Evolutionary conservation across 2,329 filamentous ascomycete species (phyloP), one percentile per base, ranked within the genome.

Genomic region (Leptosphaerulina australis): DNA sequence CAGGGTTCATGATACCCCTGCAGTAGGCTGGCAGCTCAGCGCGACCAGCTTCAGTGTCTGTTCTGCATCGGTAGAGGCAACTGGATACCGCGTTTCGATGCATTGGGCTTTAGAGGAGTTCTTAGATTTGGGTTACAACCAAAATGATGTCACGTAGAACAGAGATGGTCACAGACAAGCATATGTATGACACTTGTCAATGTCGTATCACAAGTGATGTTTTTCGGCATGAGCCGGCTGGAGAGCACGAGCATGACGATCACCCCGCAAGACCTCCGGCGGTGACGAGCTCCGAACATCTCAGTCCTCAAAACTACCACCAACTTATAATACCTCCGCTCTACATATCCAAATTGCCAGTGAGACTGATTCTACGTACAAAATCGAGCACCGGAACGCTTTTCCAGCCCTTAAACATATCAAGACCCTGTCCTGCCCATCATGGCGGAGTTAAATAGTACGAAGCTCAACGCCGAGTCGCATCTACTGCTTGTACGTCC

Each of bases 401-500:
- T 10, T n/a, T 2, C 18, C 1, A 41, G 9, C 18, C 31, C 26
- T 11, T 7, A 26, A n/a, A 4, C 20, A 9, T 24, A 3, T 8
- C 11, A 3, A 8, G 12, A 3, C 28, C 24, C 21, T 7, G 0
- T 30, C 24, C 35, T 18, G 54, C 40, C 52, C 57, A 59, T 48
- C 56, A 78, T 78, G 76, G 75, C 76, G 38, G 76, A 78, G 60
- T 71, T 76, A 55, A 74, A 69, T 10, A 83, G 83, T 46, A 83
- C 83, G 40, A 87, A 85, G 73, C 81, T 92, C 62, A 88, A 89
- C 66, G 86, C 89, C 60, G 85, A 86, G 63, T 84, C 85, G 56
- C 89, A 93, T 68, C 81, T 92, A 37, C 82, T 92, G 50, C 84
- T 93, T 45, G 87, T 88, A 79, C 63, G 79, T 55, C 33, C n/a